Percentiles rank a stretch among this genome's conserved stretches.
Conservation (phyloP, 345 rosid genomes). For the Sisymbrium irio region DNA sequence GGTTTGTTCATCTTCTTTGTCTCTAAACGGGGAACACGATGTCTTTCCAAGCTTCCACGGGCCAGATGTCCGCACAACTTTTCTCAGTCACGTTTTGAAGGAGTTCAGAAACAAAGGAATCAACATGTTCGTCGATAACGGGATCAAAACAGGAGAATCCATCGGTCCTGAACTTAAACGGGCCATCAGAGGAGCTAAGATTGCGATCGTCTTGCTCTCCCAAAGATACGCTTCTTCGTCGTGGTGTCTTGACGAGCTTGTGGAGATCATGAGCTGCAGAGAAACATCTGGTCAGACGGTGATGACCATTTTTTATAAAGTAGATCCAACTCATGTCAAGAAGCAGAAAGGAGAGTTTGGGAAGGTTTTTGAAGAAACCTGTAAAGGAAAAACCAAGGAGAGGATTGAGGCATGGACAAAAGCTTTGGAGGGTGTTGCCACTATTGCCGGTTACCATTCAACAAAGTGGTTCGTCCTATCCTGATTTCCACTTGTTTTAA, state of each 20-base stretch:
- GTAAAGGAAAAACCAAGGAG: background rate
- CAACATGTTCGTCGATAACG: background rate
- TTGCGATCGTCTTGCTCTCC: background rate
- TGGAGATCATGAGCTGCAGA: constrained; percentile 1
- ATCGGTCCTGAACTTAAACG: constrained; percentile 9
- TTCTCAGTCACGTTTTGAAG: background rate
- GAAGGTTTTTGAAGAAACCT: background rate
- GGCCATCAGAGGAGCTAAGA: constrained; percentile 13
- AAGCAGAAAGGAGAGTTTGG: background rate
- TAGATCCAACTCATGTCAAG: background rate
- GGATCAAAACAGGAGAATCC: constrained; percentile 14
- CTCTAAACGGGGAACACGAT: background rate
- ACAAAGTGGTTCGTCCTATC: background rate
- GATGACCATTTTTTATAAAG: background rate
- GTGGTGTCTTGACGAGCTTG: constrained; percentile 6
- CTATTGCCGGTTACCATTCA: background rate
- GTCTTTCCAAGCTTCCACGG: background rate
- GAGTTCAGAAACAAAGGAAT: constrained; percentile 4
- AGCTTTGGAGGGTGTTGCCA: background rate
- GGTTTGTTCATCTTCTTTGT: background rate
- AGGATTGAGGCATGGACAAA: background rate
- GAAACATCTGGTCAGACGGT: background rate
- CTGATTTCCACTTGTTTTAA: background rate
- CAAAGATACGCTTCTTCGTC: background rate
- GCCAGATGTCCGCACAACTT: background rate